Evolutionary conservation across 345 rosid genomes (phyloP).

Genomic region (Pistacia integerrima): DNA sequence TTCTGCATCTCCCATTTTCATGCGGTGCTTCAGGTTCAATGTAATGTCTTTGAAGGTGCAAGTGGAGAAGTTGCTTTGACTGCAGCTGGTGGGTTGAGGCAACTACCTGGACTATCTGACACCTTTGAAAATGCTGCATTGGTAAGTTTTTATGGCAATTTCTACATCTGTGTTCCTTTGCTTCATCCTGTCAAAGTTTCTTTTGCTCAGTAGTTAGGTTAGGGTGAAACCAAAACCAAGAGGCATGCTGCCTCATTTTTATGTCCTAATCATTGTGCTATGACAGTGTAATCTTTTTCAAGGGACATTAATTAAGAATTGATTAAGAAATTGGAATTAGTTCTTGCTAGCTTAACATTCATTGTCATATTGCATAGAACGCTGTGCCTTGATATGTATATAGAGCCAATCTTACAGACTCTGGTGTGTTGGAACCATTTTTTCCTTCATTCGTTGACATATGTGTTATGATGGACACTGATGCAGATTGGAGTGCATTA

Average conservation of each 20-base stretch:
- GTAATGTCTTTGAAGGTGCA: slow-evolving; percentile 89
- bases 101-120: slow-evolving; percentile 68
- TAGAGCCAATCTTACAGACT: not conserved
- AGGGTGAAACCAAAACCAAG: not conserved
- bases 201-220: not conserved
- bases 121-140: slow-evolving; percentile 87
- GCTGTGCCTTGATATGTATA: not conserved
- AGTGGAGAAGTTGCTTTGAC: slow-evolving; percentile 85
- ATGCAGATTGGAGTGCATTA: slow-evolving; percentile 91
- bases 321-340: not conserved
- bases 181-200: not conserved
- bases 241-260: not conserved
- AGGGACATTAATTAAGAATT: not conserved
- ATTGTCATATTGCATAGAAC: not conserved
- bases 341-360: not conserved
- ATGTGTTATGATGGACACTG: slow-evolving; percentile 2
- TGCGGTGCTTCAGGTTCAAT: slow-evolving; percentile 66
- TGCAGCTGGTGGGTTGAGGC: slow-evolving; percentile 90
- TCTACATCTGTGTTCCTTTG: not conserved
- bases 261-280: not conserved
- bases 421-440: not conserved
- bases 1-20: slow-evolving; percentile 26
- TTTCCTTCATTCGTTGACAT: not conserved
- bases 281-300: not conserved
- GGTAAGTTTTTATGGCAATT: slow-evolving; percentile 42